phyloP scores from a whole-genome alignment of 208 protist genomes.

The Vickermania spadyakhi region DNA sequence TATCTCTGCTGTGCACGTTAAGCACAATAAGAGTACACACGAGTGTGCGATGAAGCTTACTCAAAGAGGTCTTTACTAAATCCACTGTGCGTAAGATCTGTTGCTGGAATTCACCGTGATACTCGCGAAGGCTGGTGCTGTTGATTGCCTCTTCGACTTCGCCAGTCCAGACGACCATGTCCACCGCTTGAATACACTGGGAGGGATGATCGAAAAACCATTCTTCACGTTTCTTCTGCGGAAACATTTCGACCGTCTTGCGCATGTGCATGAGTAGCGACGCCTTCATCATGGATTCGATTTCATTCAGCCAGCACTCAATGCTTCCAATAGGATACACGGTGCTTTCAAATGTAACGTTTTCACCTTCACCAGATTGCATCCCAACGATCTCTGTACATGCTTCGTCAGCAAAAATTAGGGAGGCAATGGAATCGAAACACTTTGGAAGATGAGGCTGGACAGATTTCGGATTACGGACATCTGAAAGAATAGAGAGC shows the following conservation, averaged over 20 bases:
- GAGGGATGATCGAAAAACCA: slow-evolving; percentile 93
- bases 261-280: slow-evolving; percentile 86
- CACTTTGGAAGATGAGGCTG: slow-evolving; percentile 95
- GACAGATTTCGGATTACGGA: slow-evolving; percentile 92
- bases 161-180: slow-evolving; percentile 92
- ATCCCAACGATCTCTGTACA: slow-evolving; percentile 85
- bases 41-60: slow-evolving; percentile 84
- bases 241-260: slow-evolving; percentile 66
- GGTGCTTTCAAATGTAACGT: slow-evolving; percentile 77
- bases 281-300: slow-evolving; percentile 91
- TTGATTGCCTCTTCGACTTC: slow-evolving; percentile 86
- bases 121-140: slow-evolving; percentile 29
- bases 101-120: slow-evolving; percentile 71
- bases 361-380: slow-evolving; percentile 87
- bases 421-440: slow-evolving; percentile 92
- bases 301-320: slow-evolving; percentile 92
- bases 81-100: slow-evolving; percentile 88
- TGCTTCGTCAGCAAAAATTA: slow-evolving; percentile 72
- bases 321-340: slow-evolving; percentile 89
- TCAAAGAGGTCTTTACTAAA: slow-evolving; percentile 82
- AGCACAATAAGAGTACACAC: slow-evolving; percentile 94
- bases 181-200: slow-evolving; percentile 90
- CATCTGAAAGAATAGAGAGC: slow-evolving; percentile 96
- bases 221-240: slow-evolving; percentile 51
- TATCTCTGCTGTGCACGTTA: slow-evolving; percentile 95